Conservation (phyloP, 2,329 filamentous ascomycete genomes). For the Monilinia laxa region DNA sequence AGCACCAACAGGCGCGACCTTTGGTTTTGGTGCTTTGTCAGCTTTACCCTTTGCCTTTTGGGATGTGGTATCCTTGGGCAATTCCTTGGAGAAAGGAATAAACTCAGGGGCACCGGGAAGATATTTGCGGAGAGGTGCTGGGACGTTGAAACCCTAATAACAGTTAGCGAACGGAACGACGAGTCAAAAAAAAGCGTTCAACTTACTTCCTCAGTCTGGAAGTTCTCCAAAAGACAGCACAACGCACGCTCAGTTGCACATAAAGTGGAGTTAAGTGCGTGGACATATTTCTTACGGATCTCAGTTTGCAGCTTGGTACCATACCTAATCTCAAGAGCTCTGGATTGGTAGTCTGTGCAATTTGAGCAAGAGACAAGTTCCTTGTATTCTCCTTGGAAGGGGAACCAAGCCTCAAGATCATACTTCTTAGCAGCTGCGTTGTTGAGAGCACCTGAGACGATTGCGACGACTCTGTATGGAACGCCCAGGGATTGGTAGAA, state of each 20-base stretch:
- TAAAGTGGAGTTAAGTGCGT: slow-evolving; percentile 86
- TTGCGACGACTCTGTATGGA: slow-evolving; percentile 88
- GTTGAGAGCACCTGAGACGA: slow-evolving; percentile 94
- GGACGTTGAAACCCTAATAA: slow-evolving; percentile 69
- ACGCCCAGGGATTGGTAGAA: slow-evolving; percentile 90
- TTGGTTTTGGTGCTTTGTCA: slow-evolving; percentile 38
- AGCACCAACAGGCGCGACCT: slow-evolving; percentile 32
- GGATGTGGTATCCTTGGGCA: slow-evolving; percentile 71
- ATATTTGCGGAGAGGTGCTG: slow-evolving; percentile 82
- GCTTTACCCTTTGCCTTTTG: slow-evolving; percentile 49
- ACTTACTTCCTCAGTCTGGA: slow-evolving; percentile 80
- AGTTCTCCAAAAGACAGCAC: slow-evolving; percentile 96
- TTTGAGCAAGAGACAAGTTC: slow-evolving; percentile 97
- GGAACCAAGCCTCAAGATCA: slow-evolving; percentile 95
- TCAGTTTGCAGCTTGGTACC: slow-evolving; percentile 85
- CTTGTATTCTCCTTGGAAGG: slow-evolving; percentile 96
- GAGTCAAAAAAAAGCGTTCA: slow-evolving; percentile 5
- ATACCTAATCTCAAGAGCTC: slow-evolving; percentile 89
- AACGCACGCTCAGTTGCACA: slow-evolving; percentile 89
- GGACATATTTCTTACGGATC: slow-evolving; percentile 87
- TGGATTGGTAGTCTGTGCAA: slow-evolving; percentile 95
- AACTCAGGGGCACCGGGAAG: slow-evolving; percentile 88
- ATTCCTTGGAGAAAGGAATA: slow-evolving; percentile 82
- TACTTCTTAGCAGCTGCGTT: slow-evolving; percentile 89
- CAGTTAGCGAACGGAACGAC: slow-evolving; percentile 29